Evolutionary conservation across 352 stramenopile genomes (phyloP).

Genomic region (Blastocystis hominis): DNA sequence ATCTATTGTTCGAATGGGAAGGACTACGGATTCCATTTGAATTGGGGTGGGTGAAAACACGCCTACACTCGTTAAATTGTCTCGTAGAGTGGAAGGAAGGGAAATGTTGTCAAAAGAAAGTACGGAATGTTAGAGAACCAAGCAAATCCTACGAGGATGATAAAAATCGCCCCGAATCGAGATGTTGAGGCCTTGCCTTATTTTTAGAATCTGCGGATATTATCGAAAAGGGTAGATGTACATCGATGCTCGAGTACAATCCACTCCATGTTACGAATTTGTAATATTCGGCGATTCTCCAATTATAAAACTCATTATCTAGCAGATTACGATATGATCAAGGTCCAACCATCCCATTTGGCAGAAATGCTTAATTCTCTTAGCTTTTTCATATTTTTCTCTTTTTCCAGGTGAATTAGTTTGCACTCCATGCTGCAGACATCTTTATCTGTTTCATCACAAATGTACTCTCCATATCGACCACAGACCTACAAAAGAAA

Average conservation of each 20-base stretch:
- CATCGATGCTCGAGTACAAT: conserved; percentile 23
- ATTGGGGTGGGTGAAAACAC: conserved; percentile 20
- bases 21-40: conserved; percentile 41
- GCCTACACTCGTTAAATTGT: neutral
- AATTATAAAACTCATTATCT: conserved; percentile 6
- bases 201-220: conserved; percentile 37
- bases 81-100: neutral
- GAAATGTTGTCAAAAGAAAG: conserved; percentile 28
- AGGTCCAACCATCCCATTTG: neutral
- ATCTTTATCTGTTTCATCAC: conserved; percentile 72
- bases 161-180: conserved; percentile 34
- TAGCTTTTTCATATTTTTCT: neutral
- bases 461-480: conserved; percentile 72
- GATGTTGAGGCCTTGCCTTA: conserved; percentile 21
- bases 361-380: neutral
- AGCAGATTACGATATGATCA: neutral
- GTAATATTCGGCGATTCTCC: conserved; percentile 38
- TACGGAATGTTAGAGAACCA: neutral
- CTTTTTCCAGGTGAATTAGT: neutral
- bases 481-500: conserved; percentile 64
- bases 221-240: neutral
- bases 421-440: conserved; percentile 73
- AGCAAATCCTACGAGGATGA: neutral
- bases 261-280: neutral
- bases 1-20: neutral